Evolutionary conservation across 768 basidiomycete genomes (phyloP).

Genomic region (Lactifluus pinguis): DNA sequence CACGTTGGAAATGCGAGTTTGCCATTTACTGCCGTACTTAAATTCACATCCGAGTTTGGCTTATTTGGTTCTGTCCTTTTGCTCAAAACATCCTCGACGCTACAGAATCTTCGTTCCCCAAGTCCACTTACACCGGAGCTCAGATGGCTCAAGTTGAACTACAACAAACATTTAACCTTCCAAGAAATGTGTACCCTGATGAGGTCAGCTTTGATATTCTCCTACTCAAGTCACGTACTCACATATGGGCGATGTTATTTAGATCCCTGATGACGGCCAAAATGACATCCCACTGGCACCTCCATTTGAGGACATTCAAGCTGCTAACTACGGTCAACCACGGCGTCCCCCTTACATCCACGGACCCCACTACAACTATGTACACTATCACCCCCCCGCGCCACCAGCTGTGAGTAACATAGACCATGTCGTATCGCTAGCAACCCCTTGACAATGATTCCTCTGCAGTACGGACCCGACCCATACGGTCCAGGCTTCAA

Average conservation of each 20-base stretch:
- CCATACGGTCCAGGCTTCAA: not conserved
- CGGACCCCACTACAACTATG: not conserved
- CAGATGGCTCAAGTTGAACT: no score
- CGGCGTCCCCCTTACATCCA: not conserved
- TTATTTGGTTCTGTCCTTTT: constrained; percentile 13
- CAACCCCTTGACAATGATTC: not conserved
- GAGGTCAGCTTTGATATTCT: no score
- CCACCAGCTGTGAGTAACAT: not conserved
- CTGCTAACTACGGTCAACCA: not conserved
- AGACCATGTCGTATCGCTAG: not conserved
- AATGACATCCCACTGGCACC: no score
- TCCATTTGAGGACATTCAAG: not conserved
- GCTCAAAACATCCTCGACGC: constrained; percentile 1
- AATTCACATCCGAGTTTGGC: constrained; percentile 13
- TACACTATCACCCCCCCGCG: not conserved
- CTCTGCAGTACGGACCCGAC: not conserved
- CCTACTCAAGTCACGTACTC: not conserved
- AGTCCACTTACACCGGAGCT: no score
- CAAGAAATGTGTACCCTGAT: not conserved
- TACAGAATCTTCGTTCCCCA: no score
- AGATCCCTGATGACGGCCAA: not conserved
- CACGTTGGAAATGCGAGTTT: constrained; percentile 22
- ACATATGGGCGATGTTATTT: not conserved
- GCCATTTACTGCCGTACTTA: constrained; percentile 18
- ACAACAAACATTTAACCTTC: not conserved